phyloP scores from a whole-genome alignment of 768 basidiomycete genomes.

The Calocera viscosa region DNA sequence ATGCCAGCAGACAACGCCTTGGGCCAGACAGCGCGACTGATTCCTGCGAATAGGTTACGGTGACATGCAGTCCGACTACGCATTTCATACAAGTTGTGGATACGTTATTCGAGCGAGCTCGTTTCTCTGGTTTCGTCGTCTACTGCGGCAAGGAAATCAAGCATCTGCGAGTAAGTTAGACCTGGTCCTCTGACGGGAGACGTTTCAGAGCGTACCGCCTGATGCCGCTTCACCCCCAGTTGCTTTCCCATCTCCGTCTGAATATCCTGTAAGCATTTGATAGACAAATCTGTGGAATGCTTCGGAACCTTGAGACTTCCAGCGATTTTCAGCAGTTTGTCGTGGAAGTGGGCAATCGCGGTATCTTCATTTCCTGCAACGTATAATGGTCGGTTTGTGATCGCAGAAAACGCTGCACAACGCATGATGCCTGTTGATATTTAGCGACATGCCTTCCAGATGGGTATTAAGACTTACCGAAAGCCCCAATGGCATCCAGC shows the following conservation, averaged over 20 bases:
- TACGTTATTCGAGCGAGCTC: background rate
- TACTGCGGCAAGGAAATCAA: background rate
- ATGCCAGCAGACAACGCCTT: background rate
- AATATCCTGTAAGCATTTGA: background rate
- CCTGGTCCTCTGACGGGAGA: background rate
- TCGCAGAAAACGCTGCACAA: constrained; percentile 51
- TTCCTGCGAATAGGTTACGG: no score
- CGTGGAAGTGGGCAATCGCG: constrained; percentile 72
- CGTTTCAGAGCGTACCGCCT: constrained; percentile 39
- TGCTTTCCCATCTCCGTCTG: constrained; percentile 52
- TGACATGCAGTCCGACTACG: no score
- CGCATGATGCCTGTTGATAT: constrained; percentile 43
- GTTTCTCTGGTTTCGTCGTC: background rate
- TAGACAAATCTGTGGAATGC: background rate
- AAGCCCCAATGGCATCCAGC: constrained; percentile 69
- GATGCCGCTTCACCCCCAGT: constrained; percentile 60
- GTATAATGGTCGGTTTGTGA: constrained; percentile 34
- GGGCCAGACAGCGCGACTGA: no score
- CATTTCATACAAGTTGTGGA: background rate
- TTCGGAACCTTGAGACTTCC: constrained; percentile 49
- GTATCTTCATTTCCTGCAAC: constrained; percentile 31
- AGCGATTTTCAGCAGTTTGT: constrained; percentile 66
- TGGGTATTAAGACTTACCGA: constrained; percentile 35
- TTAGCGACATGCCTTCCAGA: background rate
- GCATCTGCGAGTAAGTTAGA: background rate